These are phyloP conservation scores for Geosmithia flava DNA, from an alignment of 2,329 filamentous ascomycete genomes.

Conservation along the genomic window DNA sequence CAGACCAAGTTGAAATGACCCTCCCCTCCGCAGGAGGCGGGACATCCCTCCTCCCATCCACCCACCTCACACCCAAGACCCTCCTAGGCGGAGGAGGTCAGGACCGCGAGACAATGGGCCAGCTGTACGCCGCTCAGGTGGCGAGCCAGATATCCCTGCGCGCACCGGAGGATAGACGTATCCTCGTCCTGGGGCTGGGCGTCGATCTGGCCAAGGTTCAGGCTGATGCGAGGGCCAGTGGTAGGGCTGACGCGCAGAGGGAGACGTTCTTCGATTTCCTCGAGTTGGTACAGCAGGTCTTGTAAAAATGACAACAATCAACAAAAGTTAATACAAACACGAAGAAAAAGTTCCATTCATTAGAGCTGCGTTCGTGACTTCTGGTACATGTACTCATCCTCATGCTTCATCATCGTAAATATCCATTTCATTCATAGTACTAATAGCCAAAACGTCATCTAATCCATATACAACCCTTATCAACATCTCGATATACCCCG, in stretches of 20 bases:
- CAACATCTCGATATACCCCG: too few relatives aligned
- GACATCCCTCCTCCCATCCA: conserved; percentile 54
- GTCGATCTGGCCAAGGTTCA: conserved; percentile 34
- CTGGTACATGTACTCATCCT: too few relatives aligned
- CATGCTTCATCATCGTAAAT: too few relatives aligned
- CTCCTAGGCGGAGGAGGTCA: conserved; percentile 73
- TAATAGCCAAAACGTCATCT: too few relatives aligned
- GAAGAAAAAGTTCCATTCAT: too few relatives aligned
- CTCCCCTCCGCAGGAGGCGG: conserved; percentile 28
- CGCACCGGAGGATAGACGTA: conserved; percentile 51
- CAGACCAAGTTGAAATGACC: conserved; percentile 50
- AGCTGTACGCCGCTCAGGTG: conserved; percentile 82
- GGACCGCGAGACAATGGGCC: conserved; percentile 70
- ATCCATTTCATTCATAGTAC: too few relatives aligned
- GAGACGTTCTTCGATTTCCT: conserved; percentile 53
- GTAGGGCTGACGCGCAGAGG: conserved; percentile 25
- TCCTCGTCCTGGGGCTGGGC: conserved; percentile 49
- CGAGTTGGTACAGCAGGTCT: conserved; percentile 46
- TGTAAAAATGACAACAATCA: conserved; percentile 16
- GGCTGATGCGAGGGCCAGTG: neutral
- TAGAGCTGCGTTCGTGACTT: too few relatives aligned
- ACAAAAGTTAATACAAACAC: too few relatives aligned
- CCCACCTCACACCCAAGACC: conserved; percentile 75
- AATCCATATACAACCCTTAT: too few relatives aligned
- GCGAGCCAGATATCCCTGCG: conserved; percentile 66